Conservation (phyloP, 2,329 filamentous ascomycete species). For the Teratosphaeriaceae sp. region DNA sequence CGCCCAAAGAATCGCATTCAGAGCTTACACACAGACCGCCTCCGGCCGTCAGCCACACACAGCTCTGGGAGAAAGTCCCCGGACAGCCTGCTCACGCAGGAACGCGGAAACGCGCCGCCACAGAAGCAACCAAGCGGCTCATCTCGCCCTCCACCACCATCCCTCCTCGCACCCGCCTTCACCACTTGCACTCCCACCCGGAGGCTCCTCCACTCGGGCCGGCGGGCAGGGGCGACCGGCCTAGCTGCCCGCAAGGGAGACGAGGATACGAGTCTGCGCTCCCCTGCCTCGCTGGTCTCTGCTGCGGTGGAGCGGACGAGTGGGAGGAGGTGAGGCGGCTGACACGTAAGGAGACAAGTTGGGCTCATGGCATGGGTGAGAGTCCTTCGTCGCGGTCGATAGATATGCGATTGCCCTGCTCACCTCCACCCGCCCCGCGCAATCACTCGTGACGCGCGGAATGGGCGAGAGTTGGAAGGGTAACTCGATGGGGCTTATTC, state of each 20-base stretch:
- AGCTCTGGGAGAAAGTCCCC: conserved; percentile 99
- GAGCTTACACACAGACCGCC: conserved; percentile 86
- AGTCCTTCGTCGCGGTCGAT: conserved; percentile 84
- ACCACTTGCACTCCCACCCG: conserved; percentile 45
- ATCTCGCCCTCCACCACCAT: conserved; percentile 53
- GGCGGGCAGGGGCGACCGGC: conserved; percentile 37
- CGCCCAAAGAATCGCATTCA: conserved; percentile 99
- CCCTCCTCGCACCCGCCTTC: conserved; percentile 39
- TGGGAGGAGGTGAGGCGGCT: conserved; percentile 30
- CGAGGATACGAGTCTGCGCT: conserved; percentile 85
- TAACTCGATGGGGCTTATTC: conserved; percentile 99
- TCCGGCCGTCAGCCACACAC: conserved; percentile 34
- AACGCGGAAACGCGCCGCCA: conserved; percentile 99
- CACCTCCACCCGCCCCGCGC: not conserved
- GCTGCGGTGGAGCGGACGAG: conserved; percentile 26
- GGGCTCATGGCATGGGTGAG: conserved; percentile 45
- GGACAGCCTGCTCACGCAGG: conserved; percentile 60
- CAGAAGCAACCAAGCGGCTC: conserved; percentile 86
- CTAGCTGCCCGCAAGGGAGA: conserved; percentile 42
- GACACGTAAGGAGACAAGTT: conserved; percentile 29
- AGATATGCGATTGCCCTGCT: conserved; percentile 99
- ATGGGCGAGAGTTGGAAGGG: conserved; percentile 37
- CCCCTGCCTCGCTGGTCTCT: conserved; percentile 23
- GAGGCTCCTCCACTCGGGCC: conserved; percentile 30
- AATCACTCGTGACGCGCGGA: not conserved